These are phyloP conservation scores for Talaromyces sp. DNA, from an alignment of 2,329 filamentous ascomycete genomes.

Conservation along the genomic window DNA sequence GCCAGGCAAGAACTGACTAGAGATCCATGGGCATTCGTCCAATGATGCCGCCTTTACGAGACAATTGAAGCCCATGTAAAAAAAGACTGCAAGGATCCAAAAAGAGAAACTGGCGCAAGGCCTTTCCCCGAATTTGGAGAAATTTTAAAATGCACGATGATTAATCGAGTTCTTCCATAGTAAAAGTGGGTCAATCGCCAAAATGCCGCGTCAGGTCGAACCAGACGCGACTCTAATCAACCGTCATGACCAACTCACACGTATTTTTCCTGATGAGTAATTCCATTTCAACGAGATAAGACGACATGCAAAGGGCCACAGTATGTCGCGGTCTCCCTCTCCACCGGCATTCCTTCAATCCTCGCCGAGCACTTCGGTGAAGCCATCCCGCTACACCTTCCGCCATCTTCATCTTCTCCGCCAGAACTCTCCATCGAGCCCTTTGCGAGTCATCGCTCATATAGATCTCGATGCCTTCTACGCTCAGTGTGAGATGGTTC, in stretches of 20 bases:
- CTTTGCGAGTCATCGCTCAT: constrained; percentile 82
- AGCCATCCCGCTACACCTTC: constrained; percentile 73
- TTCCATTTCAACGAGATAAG: not conserved
- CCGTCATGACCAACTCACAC: not conserved
- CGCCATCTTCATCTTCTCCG: constrained; percentile 75
- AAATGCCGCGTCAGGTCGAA: not conserved
- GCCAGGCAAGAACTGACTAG: too few relatives aligned
- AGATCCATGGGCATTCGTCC: too few relatives aligned
- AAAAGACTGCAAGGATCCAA: too few relatives aligned
- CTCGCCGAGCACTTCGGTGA: constrained; percentile 33
- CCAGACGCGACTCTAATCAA: not conserved
- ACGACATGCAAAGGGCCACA: not conserved
- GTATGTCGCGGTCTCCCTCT: constrained; percentile 69
- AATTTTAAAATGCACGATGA: not conserved
- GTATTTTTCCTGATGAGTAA: not conserved
- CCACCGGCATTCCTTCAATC: constrained; percentile 59
- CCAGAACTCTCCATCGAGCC: constrained; percentile 66
- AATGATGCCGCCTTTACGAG: too few relatives aligned
- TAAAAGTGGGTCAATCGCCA: not conserved
- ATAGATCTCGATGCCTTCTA: constrained; percentile 98
- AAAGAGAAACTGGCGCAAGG: too few relatives aligned
- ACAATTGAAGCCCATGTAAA: too few relatives aligned
- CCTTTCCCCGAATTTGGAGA: too few relatives aligned
- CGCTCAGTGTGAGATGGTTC: constrained; percentile 90
- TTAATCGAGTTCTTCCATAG: not conserved